Evolutionary conservation across 2,329 filamentous ascomycete species (phyloP), one percentile per base, ranked within the genome.

Genomic region (Ascosphaera apis): DNA sequence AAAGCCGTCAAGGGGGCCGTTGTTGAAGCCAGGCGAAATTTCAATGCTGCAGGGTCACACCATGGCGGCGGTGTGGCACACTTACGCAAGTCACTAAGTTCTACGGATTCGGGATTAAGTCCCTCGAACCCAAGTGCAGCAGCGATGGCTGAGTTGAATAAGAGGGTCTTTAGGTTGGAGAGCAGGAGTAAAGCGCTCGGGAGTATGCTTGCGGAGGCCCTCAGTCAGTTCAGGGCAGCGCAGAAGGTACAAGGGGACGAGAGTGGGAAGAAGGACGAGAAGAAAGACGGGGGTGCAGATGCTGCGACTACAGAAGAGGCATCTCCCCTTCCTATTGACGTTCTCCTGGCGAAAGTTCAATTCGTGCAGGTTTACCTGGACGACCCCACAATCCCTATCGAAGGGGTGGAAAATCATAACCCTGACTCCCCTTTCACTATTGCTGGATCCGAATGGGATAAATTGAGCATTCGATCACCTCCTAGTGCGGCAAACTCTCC

Each of bases 1-100:
- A 63, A 60, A 43, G 59, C 55, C 30, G 56, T 64, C 11, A 56
- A 59, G 38, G 60, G 59, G 9, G 61, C 61, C 15, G 55, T 62
- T 31, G 58, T 47, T 15, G 59, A 62, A 46, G 58, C 58, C 11
- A 52, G 55, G 34, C 55, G 51, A 35, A 62, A 61, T 39, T 58
- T 63, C 45, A 13, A 31, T 13, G 30, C 30, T 17, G 30, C 30
- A 13, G 30, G 30, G n/a, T 31, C 30, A 17, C 30, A 31, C 7
- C 30, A 31, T 31, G n/a, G n/a, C 12, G 30, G 30, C 7, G 16
- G 16, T 13, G n/a, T 17, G n/a, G 30, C 30, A 13, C 30, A 17
- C 12, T 13, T 31, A 7, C 4, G 30, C 4, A 31, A 13, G 30
- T 31, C 30, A 31, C 4, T 7, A 17, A 15, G 40, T 36, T 42